phyloP scores from a whole-genome alignment of 1,139 yeast genomes.

The Meyerozyma athensensis region DNA sequence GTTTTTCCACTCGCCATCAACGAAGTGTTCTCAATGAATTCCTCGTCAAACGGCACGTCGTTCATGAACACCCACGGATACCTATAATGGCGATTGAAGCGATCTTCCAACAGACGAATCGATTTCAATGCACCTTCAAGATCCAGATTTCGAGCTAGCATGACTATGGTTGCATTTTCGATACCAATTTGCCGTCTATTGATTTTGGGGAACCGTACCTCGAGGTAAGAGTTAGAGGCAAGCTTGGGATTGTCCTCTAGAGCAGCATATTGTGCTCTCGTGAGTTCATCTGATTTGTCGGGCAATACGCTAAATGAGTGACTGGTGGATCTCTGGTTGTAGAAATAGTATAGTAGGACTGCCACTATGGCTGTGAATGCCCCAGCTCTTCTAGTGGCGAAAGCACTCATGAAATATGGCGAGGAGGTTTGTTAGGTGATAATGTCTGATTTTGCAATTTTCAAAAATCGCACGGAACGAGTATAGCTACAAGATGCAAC shows the following conservation, averaged over 20 bases:
- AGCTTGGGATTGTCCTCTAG: conserved; percentile 25
- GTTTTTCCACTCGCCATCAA: conserved; percentile 83
- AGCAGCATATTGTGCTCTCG: not conserved
- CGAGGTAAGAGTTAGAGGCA: conserved; percentile 41
- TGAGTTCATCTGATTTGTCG: not conserved
- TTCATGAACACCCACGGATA: conserved; percentile 47
- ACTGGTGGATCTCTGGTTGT: no score
- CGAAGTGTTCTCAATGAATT: conserved; percentile 51
- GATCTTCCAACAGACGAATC: conserved; percentile 42
- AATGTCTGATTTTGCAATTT: no score
- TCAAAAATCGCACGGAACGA: no score
- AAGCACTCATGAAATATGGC: no score
- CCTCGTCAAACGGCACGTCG: conserved; percentile 39
- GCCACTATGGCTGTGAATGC: no score
- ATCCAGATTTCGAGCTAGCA: conserved; percentile 42
- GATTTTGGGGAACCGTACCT: conserved; percentile 20
- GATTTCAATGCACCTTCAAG: conserved; percentile 38
- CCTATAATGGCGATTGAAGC: conserved; percentile 41
- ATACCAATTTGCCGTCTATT: conserved; percentile 35
- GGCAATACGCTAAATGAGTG: no score
- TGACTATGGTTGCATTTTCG: conserved; percentile 49
- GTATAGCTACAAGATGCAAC: no score
- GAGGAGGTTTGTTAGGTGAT: no score
- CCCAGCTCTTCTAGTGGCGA: no score
- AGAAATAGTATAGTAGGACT: no score